phyloP scores from a whole-genome alignment of 768 basidiomycete genomes.

The Macrolepiota dolichaula region DNA sequence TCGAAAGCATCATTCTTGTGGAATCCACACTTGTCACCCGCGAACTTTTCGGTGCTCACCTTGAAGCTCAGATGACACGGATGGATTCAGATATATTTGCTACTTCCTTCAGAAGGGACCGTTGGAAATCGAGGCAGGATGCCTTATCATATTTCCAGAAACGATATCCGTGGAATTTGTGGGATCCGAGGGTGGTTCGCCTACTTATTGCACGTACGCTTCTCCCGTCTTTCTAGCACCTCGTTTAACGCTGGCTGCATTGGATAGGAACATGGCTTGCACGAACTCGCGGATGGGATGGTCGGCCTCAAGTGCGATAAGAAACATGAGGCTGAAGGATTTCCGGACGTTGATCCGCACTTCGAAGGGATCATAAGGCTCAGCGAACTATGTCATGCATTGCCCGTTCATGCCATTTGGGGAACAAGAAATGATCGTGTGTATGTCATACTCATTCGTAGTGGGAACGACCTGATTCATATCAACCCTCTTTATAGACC shows the following conservation, averaged over 20 bases:
- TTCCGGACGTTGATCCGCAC: constrained; percentile 40
- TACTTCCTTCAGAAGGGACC: constrained; percentile 32
- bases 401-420: constrained; percentile 50
- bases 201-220: constrained; percentile 29
- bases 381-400: constrained; percentile 25
- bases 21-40: constrained; percentile 41
- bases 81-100: constrained; percentile 35
- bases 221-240: not conserved
- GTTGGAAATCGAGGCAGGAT: constrained; percentile 37
- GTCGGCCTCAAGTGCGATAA: constrained; percentile 42
- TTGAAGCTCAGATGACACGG: constrained; percentile 33
- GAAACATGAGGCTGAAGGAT: constrained; percentile 43
- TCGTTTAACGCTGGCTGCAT: not conserved
- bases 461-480: not conserved
- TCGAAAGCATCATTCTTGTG: constrained; percentile 33
- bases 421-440: constrained; percentile 40
- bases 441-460: constrained; percentile 22
- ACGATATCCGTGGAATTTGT: constrained; percentile 42
- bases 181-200: constrained; percentile 38
- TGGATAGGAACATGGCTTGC: constrained; percentile 33
- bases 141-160: constrained; percentile 41
- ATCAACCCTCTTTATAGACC: constrained; percentile 26
- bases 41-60: constrained; percentile 31
- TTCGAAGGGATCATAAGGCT: constrained; percentile 36
- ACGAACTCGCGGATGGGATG: constrained; percentile 20